Evolutionary conservation across 192 early-diverging fungal species (phyloP).

Genomic region (Entomortierella parvispora): DNA sequence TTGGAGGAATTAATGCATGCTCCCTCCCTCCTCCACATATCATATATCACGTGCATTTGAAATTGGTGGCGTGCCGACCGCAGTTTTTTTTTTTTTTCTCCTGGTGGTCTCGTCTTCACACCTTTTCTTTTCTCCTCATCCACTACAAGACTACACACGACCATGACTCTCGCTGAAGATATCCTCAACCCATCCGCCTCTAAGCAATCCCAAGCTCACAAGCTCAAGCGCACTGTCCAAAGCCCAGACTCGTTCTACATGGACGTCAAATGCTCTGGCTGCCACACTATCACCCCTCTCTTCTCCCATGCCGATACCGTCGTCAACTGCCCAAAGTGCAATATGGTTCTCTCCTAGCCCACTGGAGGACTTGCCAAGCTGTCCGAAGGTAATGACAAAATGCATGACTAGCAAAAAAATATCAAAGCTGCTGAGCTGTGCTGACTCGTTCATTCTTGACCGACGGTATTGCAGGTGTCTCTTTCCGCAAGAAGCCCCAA

Average conservation of each 20-base stretch:
- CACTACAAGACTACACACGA: background rate
- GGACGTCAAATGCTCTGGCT: conserved; percentile 96
- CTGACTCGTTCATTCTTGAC: background rate
- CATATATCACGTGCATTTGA: no score
- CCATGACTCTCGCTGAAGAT: conserved; percentile 83
- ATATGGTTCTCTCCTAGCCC: conserved; percentile 89
- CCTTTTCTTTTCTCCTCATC: background rate
- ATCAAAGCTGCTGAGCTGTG: background rate
- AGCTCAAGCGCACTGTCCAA: conserved; percentile 71
- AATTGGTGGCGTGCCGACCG: no score
- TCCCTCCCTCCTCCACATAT: no score
- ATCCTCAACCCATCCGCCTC: conserved; percentile 90
- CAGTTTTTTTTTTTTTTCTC: background rate
- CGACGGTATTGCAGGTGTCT: background rate
- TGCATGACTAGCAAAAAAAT: no score
- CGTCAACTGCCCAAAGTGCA: conserved; percentile 85
- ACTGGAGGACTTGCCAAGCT: conserved; percentile 89
- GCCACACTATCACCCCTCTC: conserved; percentile 89
- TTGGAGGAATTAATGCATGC: background rate
- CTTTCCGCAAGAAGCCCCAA: background rate
- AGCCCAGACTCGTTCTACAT: conserved; percentile 96
- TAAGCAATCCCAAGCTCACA: conserved; percentile 75
- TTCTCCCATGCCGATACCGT: conserved; percentile 94
- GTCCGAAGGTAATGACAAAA: conserved; percentile 39
- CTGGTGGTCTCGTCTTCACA: no score